phyloP scores from a whole-genome alignment of 129 eudicot species.

The Pulicaria dysenterica region DNA sequence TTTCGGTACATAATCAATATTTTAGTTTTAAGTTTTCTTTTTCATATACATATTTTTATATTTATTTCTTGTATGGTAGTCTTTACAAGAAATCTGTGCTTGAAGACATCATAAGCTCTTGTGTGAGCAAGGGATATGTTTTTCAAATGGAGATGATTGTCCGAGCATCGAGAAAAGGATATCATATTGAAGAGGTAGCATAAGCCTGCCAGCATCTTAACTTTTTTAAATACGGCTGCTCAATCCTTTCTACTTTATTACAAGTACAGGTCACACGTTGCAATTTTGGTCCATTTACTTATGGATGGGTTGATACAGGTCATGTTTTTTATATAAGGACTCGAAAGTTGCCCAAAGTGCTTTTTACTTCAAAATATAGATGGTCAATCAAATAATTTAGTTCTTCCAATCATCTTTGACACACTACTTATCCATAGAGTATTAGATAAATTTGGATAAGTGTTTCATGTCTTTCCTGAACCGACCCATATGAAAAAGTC shows the following conservation, averaged over 20 bases:
- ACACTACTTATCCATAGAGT: not conserved
- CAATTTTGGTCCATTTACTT: not conserved
- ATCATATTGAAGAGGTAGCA: conserved; percentile 82
- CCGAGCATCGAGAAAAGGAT: conserved; percentile 90
- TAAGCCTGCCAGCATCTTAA: too few species aligned
- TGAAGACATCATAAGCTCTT: conserved; percentile 78
- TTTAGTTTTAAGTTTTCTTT: not conserved
- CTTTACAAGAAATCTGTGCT: conserved; percentile 87
- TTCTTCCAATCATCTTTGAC: not conserved
- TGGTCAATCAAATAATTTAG: not conserved
- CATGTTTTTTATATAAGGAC: too few species aligned
- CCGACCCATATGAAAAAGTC: not conserved
- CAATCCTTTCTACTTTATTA: too few species aligned
- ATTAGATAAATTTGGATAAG: not conserved
- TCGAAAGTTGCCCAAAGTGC: not conserved
- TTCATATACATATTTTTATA: not conserved
- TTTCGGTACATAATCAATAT: conserved; percentile 53
- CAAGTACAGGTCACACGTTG: not conserved
- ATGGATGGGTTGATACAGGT: too few species aligned
- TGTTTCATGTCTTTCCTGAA: not conserved
- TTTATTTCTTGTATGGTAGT: conserved; percentile 37
- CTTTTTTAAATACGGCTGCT: too few species aligned
- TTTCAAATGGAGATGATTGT: conserved; percentile 95
- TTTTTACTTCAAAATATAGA: not conserved
- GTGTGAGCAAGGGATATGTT: conserved; percentile 87